A percentile compares a stretch with the other conserved stretches of the same genome.
Conservation (phyloP, 164 flowering plant genomes). For the Vitis cinerea region DNA sequence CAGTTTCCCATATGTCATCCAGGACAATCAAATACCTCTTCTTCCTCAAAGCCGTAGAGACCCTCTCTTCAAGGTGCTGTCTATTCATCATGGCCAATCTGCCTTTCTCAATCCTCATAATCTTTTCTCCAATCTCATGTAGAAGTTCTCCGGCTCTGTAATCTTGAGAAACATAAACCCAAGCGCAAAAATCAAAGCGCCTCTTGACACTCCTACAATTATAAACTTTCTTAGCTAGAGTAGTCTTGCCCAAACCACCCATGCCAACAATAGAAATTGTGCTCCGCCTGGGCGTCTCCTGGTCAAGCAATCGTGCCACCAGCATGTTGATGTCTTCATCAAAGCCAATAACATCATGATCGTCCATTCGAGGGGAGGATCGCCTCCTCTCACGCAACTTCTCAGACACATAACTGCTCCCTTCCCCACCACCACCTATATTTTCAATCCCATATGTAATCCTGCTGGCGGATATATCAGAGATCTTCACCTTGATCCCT, state of each 20-base stretch:
- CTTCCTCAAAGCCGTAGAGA: background rate
- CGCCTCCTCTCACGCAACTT: no score
- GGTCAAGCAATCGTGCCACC: no score
- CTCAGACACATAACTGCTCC: no score
- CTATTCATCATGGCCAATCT: background rate
- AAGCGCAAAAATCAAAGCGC: slow-evolving; percentile 5
- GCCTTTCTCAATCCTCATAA: background rate
- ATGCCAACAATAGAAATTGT: background rate
- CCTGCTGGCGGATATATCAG: no score
- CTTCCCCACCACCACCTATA: no score
- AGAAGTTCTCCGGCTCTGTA: slow-evolving; percentile 6
- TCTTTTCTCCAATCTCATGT: background rate
- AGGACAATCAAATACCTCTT: slow-evolving; percentile 5
- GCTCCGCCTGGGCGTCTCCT: no score
- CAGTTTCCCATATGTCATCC: slow-evolving; percentile 3
- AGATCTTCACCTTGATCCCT: no score
- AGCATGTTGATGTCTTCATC: no score
- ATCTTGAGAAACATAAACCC: slow-evolving; percentile 12
- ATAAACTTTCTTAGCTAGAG: slow-evolving; percentile 4
- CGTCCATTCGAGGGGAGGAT: no score
- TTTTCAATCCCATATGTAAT: no score
- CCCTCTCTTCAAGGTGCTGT: background rate
- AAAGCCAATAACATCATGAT: no score
- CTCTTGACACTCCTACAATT: background rate
- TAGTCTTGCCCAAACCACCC: slow-evolving; percentile 8